A percentile compares a stretch with the other conserved stretches of the same genome.
These are phyloP conservation scores for Trypanosoma platydactyli DNA, from an alignment of 208 protist species.

Conservation along the genomic window DNA sequence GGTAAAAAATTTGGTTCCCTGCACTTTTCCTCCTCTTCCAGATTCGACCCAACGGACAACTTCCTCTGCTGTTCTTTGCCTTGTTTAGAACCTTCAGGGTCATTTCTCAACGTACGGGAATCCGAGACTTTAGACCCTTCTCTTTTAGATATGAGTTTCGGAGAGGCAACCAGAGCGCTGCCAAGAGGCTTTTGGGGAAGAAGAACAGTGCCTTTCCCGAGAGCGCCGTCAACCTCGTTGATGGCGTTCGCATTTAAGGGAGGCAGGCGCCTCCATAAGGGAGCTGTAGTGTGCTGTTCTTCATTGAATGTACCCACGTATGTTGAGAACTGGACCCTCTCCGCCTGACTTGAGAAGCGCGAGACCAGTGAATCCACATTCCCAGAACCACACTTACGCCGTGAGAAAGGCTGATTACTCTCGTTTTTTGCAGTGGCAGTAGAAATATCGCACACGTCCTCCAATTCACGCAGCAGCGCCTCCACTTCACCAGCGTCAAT, in stretches of 20 bases:
- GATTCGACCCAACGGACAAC: not conserved
- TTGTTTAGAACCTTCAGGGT: not conserved
- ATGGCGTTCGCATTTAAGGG: conserved; percentile 16
- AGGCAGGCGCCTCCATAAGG: conserved; percentile 33
- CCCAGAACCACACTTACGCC: not conserved
- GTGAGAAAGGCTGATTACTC: conserved; percentile 4
- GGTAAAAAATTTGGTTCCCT: conserved; percentile 79
- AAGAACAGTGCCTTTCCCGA: conserved; percentile 6
- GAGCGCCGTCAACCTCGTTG: not conserved
- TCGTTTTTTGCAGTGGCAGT: not conserved
- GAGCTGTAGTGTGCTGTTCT: conserved; percentile 14
- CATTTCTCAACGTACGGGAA: not conserved
- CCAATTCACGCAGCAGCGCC: conserved; percentile 64
- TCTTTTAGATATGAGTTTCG: conserved; percentile 10
- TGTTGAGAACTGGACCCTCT: conserved; percentile 42
- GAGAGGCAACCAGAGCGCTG: conserved; percentile 6
- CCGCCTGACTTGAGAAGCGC: not conserved
- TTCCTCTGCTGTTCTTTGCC: not conserved
- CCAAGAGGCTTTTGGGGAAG: conserved; percentile 19
- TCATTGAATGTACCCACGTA: conserved; percentile 29
- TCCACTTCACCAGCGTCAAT: conserved; percentile 42
- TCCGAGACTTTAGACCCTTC: conserved; percentile 6
- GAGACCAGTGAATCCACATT: conserved; percentile 11
- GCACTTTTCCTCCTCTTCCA: conserved; percentile 4
- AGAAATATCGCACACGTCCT: conserved; percentile 33